Evolutionary conservation across 164 flowering plant genomes (phyloP).

Genomic region (Vitis vinifera): ASM3070453v1 NC_081809.1:23716001-23716500

Average conservation of each 20-base stretch:
- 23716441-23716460: conserved; percentile 95
- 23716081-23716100: not conserved
- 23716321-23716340: no score
- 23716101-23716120: not conserved
- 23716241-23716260: conserved; percentile 48
- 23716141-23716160: conserved; percentile 88
- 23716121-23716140: conserved; percentile 54
- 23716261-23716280: not conserved
- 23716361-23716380: conserved; percentile 68
- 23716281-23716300: not conserved
- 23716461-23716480: conserved; percentile 54
- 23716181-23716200: conserved; percentile 59
- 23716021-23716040: conserved; percentile 71
- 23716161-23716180: conserved; percentile 80
- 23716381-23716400: conserved; percentile 74
- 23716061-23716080: not conserved
- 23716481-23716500: conserved; percentile 89
- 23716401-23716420: conserved; percentile 72
- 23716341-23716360: conserved; percentile 54
- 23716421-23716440: conserved; percentile 73
- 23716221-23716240: conserved; percentile 56
- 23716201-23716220: conserved; percentile 59
- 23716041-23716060: conserved; percentile 46
- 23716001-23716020: conserved; percentile 56
- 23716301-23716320: no score